Evolutionary conservation across 176 grass and related monocot species (phyloP).

Genomic region (Otatea glauca): DNA sequence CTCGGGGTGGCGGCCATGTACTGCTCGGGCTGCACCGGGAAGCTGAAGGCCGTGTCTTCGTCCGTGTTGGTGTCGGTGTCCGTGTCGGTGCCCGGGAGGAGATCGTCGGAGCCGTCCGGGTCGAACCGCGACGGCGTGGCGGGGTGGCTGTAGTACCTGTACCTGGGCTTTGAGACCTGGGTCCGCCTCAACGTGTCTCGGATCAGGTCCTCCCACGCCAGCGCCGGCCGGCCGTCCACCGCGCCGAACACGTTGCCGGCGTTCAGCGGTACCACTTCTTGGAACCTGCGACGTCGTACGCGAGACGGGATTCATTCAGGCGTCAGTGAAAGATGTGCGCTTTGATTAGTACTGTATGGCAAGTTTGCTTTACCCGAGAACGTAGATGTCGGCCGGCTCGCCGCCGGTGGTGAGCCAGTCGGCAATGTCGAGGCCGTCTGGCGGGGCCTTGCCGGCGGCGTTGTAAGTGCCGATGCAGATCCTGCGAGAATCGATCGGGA

Average conservation of each 20-base stretch:
- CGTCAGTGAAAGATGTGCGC: neutral
- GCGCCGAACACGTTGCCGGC: conserved; percentile 87
- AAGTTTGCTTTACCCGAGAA: conserved; percentile 60
- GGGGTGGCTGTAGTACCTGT: conserved; percentile 74
- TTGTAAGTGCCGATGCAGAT: conserved; percentile 84
- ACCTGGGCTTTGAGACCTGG: conserved; percentile 47
- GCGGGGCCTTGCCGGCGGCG: conserved; percentile 63
- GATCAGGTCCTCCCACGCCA: conserved; percentile 87
- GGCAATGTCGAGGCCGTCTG: conserved; percentile 60
- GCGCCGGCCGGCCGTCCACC: conserved; percentile 64
- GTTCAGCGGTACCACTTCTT: conserved; percentile 94
- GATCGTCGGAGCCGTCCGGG: conserved; percentile 45
- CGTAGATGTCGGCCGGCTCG: conserved; percentile 88
- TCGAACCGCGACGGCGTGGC: conserved; percentile 78
- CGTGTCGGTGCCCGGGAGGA: conserved; percentile 42
- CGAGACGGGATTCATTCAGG: neutral
- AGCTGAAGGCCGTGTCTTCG: conserved; percentile 56
- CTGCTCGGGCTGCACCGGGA: neutral
- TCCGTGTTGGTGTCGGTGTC: conserved; percentile 57
- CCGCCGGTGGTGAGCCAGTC: conserved; percentile 68
- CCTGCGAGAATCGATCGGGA: conserved; percentile 35
- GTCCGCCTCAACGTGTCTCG: conserved; percentile 59
- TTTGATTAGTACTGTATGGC: neutral
- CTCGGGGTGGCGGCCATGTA: conserved; percentile 29
- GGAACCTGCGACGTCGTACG: conserved; percentile 50